These are phyloP conservation scores for Starmerella tilneyi DNA, from an alignment of 805 yeast species.

Conservation along the genomic window DNA sequence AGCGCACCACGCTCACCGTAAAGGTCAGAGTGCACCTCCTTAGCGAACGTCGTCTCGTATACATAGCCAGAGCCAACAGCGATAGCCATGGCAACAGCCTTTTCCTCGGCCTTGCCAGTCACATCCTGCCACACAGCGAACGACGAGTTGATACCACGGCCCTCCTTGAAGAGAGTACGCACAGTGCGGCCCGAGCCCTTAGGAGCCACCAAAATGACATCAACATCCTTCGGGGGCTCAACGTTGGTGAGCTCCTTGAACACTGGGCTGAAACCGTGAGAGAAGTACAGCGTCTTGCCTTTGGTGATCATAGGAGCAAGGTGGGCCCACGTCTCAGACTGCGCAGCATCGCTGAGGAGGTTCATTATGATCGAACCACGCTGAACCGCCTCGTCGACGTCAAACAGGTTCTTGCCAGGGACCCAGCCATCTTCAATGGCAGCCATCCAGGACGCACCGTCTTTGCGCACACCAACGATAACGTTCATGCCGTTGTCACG, in stretches of 20 bases:
- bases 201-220: slow-evolving; percentile 98
- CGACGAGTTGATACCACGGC: slow-evolving; percentile 99
- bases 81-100: slow-evolving; percentile 95
- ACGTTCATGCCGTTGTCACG: slow-evolving; percentile 98
- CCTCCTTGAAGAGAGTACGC: slow-evolving; percentile 98
- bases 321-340: slow-evolving; percentile 91
- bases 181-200: slow-evolving; percentile 99
- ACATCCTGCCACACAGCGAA: slow-evolving; percentile 99
- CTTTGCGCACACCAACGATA: slow-evolving; percentile 94
- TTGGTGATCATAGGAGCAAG: slow-evolving; percentile 86
- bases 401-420: slow-evolving; percentile 96
- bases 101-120: slow-evolving; percentile 97
- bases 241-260: slow-evolving; percentile 96
- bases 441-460: slow-evolving; percentile 99
- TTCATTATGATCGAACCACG: slow-evolving; percentile 95
- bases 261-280: slow-evolving; percentile 99
- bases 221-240: slow-evolving; percentile 88
- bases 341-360: slow-evolving; percentile 98
- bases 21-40: slow-evolving; percentile 97
- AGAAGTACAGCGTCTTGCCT: slow-evolving; percentile 96
- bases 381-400: slow-evolving; percentile 82
- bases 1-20: slow-evolving; percentile 99
- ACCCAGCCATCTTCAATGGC: slow-evolving; percentile 99
- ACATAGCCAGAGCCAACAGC: slow-evolving; percentile 99
- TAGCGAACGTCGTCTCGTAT: slow-evolving; percentile 98